Percentiles rank a stretch among this genome's conserved stretches.
Conservation (phyloP, 1,284 basidiomycete genomes). For the Paramarasmius palmivorus region DNA sequence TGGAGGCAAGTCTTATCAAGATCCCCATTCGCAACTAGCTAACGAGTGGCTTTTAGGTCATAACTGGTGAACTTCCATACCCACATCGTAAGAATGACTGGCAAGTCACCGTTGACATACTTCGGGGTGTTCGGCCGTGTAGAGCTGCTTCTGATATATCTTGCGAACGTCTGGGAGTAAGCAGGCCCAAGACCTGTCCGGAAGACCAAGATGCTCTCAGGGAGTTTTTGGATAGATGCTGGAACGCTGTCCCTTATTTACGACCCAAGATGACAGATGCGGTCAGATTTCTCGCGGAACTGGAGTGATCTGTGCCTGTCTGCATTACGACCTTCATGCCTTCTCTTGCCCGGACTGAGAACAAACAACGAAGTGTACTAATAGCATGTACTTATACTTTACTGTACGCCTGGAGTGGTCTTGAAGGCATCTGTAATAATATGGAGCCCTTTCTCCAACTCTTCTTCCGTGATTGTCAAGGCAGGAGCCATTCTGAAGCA, state of each 20-base stretch:
- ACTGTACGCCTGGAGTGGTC: constrained; percentile 1
- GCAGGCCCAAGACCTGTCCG: no score
- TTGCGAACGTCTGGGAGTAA: constrained; percentile 1
- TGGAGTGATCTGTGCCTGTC: background rate
- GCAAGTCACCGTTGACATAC: constrained; percentile 1
- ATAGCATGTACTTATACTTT: no score
- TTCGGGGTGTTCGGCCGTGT: background rate
- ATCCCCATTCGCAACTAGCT: background rate
- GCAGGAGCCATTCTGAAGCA: constrained; percentile 24
- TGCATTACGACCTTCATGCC: no score
- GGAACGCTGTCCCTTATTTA: constrained; percentile 1
- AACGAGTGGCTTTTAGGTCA: background rate
- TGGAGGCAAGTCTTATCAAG: constrained; percentile 41
- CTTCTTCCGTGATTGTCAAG: constrained; percentile 20
- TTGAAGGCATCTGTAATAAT: constrained; percentile 21
- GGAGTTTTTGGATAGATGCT: background rate
- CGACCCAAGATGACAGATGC: constrained; percentile 1
- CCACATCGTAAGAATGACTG: background rate
- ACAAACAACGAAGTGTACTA: no score
- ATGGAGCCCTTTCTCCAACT: constrained; percentile 18
- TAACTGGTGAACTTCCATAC: constrained; percentile 1
- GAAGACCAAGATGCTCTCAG: background rate
- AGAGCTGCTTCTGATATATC: background rate
- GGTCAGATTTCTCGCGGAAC: background rate
- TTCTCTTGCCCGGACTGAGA: no score